Conservation (phyloP, 192 early-diverging fungal species). For the Coemansia sp. region DNA sequence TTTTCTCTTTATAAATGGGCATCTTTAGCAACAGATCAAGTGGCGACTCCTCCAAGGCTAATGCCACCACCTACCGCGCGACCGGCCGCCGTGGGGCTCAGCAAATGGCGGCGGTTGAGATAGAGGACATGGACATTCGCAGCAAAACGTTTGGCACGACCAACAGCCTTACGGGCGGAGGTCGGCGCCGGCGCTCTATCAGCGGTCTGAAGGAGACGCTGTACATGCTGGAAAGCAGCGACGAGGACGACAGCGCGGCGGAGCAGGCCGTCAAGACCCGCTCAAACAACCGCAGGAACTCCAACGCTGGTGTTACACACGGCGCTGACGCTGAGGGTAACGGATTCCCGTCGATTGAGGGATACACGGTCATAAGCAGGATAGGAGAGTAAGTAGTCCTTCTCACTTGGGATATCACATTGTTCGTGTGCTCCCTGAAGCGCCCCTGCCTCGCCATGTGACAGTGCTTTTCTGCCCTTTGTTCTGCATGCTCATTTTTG, state of each 20-base stretch:
- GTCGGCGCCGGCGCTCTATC: constrained; percentile 48
- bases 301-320: constrained; percentile 36
- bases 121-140: constrained; percentile 24
- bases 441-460: not conserved
- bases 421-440: not conserved
- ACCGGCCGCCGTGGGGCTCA: constrained; percentile 1
- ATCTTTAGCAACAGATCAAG: constrained; percentile 30
- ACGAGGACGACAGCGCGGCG: constrained; percentile 24
- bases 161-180: constrained; percentile 13
- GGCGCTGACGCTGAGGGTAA: constrained; percentile 32
- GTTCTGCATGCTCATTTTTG: not conserved
- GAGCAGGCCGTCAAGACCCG: constrained; percentile 9
- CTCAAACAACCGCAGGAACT: constrained; percentile 34
- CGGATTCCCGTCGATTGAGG: constrained; percentile 53
- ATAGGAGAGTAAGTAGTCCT: constrained; percentile 47
- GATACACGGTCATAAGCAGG: constrained; percentile 44
- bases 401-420: not conserved
- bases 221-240: constrained; percentile 36
- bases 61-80: not conserved
- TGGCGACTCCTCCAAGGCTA: constrained; percentile 12
- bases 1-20: constrained; percentile 26
- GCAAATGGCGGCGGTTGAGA: constrained; percentile 10
- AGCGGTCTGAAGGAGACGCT: constrained; percentile 33
- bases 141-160: constrained; percentile 27
- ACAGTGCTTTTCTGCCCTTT: not conserved